A percentile compares a stretch with the other conserved stretches of the same genome.
Evolutionary conservation across 805 yeast species (phyloP).

Genomic region (Monosporozyma aerobia): DNA sequence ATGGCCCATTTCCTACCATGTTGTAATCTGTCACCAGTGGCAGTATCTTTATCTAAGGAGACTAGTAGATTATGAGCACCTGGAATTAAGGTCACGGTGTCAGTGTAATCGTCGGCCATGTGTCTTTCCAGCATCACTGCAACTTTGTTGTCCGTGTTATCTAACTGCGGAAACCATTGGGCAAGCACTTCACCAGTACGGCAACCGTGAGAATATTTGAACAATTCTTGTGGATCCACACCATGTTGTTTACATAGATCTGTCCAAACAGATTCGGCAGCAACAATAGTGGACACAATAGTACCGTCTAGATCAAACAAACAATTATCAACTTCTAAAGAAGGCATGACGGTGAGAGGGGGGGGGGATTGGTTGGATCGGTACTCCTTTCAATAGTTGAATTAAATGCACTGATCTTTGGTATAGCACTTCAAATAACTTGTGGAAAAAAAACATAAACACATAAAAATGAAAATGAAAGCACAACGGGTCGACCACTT

Average conservation of each 20-base stretch:
- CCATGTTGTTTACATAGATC: constrained; percentile 46
- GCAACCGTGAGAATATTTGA: constrained; percentile 65
- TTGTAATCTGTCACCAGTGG: constrained; percentile 3
- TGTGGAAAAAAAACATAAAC: too few relatives aligned
- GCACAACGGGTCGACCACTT: too few relatives aligned
- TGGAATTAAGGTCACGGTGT: constrained; percentile 55
- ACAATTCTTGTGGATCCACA: constrained; percentile 54
- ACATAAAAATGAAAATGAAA: too few relatives aligned
- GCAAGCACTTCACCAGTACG: constrained; percentile 63
- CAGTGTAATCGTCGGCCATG: constrained; percentile 57
- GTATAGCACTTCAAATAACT: too few relatives aligned
- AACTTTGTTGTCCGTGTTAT: constrained; percentile 39
- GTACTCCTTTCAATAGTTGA: neutral
- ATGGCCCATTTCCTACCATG: constrained; percentile 59
- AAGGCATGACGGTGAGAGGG: neutral
- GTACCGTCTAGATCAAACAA: constrained; percentile 81
- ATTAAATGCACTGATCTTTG: too few relatives aligned
- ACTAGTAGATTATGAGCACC: constrained; percentile 57
- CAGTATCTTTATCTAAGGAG: constrained; percentile 34
- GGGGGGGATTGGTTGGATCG: neutral
- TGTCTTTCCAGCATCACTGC: constrained; percentile 53
- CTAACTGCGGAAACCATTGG: constrained; percentile 59
- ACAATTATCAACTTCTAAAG: constrained; percentile 11
- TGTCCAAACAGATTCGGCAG: constrained; percentile 69
- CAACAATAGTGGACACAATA: constrained; percentile 65